Conservation (phyloP, 345 rosid genomes). For the Camelina sativa region DNA sequence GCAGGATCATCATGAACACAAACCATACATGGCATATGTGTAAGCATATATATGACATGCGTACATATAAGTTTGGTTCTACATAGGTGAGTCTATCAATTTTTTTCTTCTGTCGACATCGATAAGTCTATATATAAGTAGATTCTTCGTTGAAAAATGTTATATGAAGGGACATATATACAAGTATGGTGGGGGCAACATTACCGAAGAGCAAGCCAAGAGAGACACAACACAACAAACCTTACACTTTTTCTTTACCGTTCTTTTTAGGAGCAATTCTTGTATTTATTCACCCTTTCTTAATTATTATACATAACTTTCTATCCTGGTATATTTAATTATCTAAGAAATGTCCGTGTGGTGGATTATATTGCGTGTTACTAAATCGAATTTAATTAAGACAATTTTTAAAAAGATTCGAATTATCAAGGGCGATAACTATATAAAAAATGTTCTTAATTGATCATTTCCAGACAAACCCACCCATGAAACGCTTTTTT, state of each 20-base stretch:
- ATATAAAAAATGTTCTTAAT: conserved; percentile 1
- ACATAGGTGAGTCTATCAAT: conserved; percentile 16
- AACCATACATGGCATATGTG: background rate
- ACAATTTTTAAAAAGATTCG: background rate
- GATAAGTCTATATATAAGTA: conserved; percentile 3
- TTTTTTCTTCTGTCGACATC: conserved; percentile 28
- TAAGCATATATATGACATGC: conserved; percentile 18
- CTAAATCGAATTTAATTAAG: background rate
- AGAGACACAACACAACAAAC: conserved; percentile 65
- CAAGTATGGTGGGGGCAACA: conserved; percentile 64
- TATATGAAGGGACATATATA: conserved; percentile 36
- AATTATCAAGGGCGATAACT: background rate
- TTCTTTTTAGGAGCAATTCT: conserved; percentile 52
- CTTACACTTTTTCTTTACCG: conserved; percentile 68
- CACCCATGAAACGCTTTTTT: background rate
- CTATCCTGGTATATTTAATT: conserved; percentile 15
- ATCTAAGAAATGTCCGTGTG: conserved; percentile 20
- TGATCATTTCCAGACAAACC: conserved; percentile 2
- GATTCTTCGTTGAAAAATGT: conserved; percentile 23
- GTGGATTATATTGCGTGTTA: conserved; percentile 16
- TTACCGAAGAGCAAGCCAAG: conserved; percentile 44
- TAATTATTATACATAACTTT: conserved; percentile 15
- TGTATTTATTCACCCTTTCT: conserved; percentile 32
- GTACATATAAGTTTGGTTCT: conserved; percentile 14
- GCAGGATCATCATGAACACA: conserved; percentile 1